Conservation (phyloP, 345 rosid genomes). For the Linum lewisii region DNA sequence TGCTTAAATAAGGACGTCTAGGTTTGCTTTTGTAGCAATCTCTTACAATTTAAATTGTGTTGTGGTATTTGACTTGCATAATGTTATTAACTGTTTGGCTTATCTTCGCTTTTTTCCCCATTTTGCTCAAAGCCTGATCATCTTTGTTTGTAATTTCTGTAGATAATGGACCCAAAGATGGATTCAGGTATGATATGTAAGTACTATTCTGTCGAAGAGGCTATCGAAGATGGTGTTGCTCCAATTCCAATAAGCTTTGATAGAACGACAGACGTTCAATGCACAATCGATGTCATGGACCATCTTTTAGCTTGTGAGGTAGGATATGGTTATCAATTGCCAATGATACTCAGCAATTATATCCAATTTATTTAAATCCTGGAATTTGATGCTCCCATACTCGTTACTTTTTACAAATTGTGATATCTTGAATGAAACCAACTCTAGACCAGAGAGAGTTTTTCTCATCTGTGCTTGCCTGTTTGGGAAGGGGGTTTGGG, state of each 20-base stretch:
- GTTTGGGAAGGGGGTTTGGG: too few relatives aligned
- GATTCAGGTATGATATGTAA: slow-evolving; percentile 79
- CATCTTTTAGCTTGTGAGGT: slow-evolving; percentile 97
- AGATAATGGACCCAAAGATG: slow-evolving; percentile 99
- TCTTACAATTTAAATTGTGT: background rate
- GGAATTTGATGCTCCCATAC: too few relatives aligned
- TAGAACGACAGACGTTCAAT: slow-evolving; percentile 53
- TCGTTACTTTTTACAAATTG: too few relatives aligned
- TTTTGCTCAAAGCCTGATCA: background rate
- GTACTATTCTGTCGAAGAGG: slow-evolving; percentile 85
- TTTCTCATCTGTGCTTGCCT: too few relatives aligned
- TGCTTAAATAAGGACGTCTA: background rate
- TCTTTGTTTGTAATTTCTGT: slow-evolving; percentile 10
- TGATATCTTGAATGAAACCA: too few relatives aligned
- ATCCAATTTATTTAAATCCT: too few relatives aligned
- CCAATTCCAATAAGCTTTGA: slow-evolving; percentile 67
- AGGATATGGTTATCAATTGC: slow-evolving; percentile 3
- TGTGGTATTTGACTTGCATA: background rate
- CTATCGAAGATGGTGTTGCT: slow-evolving; percentile 79
- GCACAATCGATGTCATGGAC: slow-evolving; percentile 86
- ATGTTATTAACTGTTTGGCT: background rate
- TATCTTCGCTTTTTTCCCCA: background rate
- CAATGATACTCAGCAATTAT: background rate
- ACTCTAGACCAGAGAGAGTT: too few relatives aligned
- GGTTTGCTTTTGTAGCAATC: background rate